Base-by-base conservation (phyloP, 208 protist species). In the Novymonas esmeraldas region DNA sequence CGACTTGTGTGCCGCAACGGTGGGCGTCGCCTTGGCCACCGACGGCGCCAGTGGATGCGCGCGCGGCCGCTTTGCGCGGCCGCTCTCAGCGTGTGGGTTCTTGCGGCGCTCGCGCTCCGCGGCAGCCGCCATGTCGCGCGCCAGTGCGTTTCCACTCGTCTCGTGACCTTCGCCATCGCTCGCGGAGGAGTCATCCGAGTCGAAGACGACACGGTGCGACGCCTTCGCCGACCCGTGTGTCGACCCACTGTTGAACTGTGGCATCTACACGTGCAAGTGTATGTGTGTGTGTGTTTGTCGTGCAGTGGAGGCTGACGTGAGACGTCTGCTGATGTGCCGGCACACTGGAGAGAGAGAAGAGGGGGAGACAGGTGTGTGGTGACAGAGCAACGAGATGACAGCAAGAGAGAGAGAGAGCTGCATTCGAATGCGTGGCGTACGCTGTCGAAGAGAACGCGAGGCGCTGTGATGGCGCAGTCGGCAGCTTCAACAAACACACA, bases 61-160 rank as follows among this genome's bases (percentile, higher is more conserved):
- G 45, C 64, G 79, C 5, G 66, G 79, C 44, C 45, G 41, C 73
- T 78, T 81, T 7, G 82, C 82, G 46, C 79, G 75, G 4, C 82
- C 82, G 18, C 52, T 55, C 34, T 85, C 75, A 0, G 83, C 85
- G 69, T 95, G 90, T 0, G 87, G 90, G 59, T 95, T 91, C 41
- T 78, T 82, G 28, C 74, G 65, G 22, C 62, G 55, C 64, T 90
- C 78, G 3, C 81, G 65, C 39, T 74, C 69, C 3, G 71, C 78
- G 2, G 87, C 87, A 6, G 61, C 54, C 7, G 76, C 73, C 67
- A 95, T 77, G 41, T 89, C 81, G 28, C 68, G 66, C 3, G 64
- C 75, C 38, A 95, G 76, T 18, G 54, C 24, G 48, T 72, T 57
- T 3, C 51, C 68, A 6, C 63, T 59, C 9, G 18, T 29, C 18